Evolutionary conservation across 768 basidiomycete genomes (phyloP), one percentile per base, ranked within the genome.

Genomic region (Phylloporus scabripes): DNA sequence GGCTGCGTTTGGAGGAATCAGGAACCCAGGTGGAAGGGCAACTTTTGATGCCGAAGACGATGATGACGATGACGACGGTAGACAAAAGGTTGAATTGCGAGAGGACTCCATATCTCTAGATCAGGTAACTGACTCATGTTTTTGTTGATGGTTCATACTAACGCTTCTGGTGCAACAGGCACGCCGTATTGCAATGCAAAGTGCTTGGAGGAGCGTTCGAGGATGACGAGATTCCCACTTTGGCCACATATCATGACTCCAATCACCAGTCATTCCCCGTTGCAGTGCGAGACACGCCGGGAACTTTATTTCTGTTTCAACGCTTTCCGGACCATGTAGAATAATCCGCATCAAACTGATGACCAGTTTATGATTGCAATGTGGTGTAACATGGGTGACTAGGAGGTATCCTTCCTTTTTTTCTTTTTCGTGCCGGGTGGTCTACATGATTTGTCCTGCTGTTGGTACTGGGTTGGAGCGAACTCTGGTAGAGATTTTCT

Each of bases 81-180:
- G 75, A 58, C 87, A 92, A 65, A 80, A 72, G 54, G 80, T 96
- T 20, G 84, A 87, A 60, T 71, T 95, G 54, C 73, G 76, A 56
- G 88, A 92, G 61, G 88, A 85, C 59, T 82, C 85, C 26, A 97
- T 99, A 65, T 85, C 89, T 11, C 74, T 96, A 51, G 95, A 98
- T 56, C 95, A 97, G 79, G 92, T 92, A 57, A 23, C 76, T 66
- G 28, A 5, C 17, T 10, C 17, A 21, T 1, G 10, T 40, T 33
- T 39, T 31, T 49, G 41, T 17, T 21, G 31, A 10, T 9, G 42
- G 36, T 46, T 18, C 29, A 20, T 24, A 24, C 50, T 51, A 33
- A 55, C 43, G 4, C 34, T 59, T 21, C 18, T 52, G 26, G 52
- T 40, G 46, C 36, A 23, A 24, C 51, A 90, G 86, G 89, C 89